Evolutionary conservation across 1,139 yeast species (phyloP), one percentile per base, ranked within the genome.

Genomic region (Schwanniomyces etchellsii): DNA sequence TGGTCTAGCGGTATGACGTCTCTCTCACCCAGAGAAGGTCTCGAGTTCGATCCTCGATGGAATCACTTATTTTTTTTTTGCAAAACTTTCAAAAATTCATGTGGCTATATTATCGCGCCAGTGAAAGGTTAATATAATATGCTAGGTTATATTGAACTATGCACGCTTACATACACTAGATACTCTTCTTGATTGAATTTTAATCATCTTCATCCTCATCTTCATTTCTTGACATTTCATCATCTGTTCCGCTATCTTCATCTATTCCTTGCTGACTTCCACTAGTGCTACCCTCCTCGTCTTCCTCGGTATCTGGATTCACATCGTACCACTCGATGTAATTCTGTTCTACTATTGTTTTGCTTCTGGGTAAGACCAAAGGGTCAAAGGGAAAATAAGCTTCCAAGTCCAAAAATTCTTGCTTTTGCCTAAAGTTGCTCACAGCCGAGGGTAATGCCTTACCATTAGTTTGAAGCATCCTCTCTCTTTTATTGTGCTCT

Each of bases 381-480:
- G 98, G 98, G 60, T 91, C 98, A 53, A 85, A 91, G 9, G 98
- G 98, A 57, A 91, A 91, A 53, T 86, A 91, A 10, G 93, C 89
- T 52, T 88, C 96, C 33, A 88, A 63, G 50, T 86, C 94, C 42
- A 84, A 73, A 50, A 85, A 86, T 48, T 88, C 96, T 50, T 83
- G 91, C 47, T 74, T 74, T 38, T 60, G 72, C 33, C 52, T 64
- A 39, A 77, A 72, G 27, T 62, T 61, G 2, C 64, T 60, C 17
- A 57, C 55, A 0, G 63, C 47, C 3, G 62, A 50, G 20, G 63
- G 64, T 33, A 55, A 45, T 12, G 33, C 43, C 5, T 45, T 35
- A 3, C 56, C 59, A 33, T 52, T 60, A 15, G 60, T 54, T 37
- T 57, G 70, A 16, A 63, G 39, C 61, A 67, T 64, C 41, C 70